phyloP scores from a whole-genome alignment of 352 stramenopile genomes.

The Phytophthora kernoviae region DNA sequence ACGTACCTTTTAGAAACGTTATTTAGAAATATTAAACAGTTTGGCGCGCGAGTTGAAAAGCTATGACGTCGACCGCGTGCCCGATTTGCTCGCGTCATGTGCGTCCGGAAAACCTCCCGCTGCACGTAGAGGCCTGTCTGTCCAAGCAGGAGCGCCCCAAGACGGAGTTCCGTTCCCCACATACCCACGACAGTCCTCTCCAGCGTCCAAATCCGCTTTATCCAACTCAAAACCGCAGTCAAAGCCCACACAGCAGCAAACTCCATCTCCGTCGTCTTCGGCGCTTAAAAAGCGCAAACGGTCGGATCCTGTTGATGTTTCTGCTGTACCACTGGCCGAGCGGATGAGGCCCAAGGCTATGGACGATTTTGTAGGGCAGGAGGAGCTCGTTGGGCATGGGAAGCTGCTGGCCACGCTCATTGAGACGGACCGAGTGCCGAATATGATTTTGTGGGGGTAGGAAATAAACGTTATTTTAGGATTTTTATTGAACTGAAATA shows the following conservation, averaged over 20 bases:
- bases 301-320: conserved; percentile 22
- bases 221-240: conserved; percentile 14
- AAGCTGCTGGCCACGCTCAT: conserved; percentile 72
- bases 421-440: conserved; percentile 70
- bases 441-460: conserved; percentile 89
- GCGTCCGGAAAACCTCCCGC: conserved; percentile 66
- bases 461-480: conserved; percentile 8
- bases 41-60: not conserved
- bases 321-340: conserved; percentile 66
- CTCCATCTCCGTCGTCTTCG: conserved; percentile 18
- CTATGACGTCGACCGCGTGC: conserved; percentile 50
- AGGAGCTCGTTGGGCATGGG: conserved; percentile 63
- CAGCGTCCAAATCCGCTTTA: no score
- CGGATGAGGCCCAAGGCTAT: conserved; percentile 70
- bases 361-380: conserved; percentile 69
- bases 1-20: not conserved
- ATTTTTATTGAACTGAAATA: not conserved
- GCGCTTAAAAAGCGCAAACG: conserved; percentile 62
- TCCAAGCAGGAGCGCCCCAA: conserved; percentile 36
- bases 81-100: conserved; percentile 84
- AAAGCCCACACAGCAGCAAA: conserved; percentile 8
- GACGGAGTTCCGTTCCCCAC: conserved; percentile 11
- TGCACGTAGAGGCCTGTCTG: conserved; percentile 76
- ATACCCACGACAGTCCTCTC: not conserved
- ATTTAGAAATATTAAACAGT: not conserved